These are phyloP conservation scores for Cyanodermella asteris DNA, from an alignment of 2,329 filamentous ascomycete genomes.

Conservation along the genomic window DNA sequence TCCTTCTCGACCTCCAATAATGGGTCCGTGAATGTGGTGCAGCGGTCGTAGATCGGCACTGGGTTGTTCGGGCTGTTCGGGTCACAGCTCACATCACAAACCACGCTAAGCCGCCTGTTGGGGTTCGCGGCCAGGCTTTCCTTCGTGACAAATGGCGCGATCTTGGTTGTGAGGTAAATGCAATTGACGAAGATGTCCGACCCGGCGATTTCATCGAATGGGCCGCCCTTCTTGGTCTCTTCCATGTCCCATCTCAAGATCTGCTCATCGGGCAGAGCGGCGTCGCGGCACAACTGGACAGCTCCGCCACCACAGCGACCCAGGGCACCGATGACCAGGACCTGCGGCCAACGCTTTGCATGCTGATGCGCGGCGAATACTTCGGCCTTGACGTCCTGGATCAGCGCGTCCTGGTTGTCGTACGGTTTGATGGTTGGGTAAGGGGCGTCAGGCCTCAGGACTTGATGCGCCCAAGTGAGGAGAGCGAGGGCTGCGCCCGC, in stretches of 20 bases:
- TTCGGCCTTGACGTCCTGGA: slow-evolving; percentile 50
- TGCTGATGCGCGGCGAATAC: slow-evolving; percentile 9
- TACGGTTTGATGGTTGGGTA: slow-evolving; percentile 43
- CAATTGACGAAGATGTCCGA: slow-evolving; percentile 56
- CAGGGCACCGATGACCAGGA: slow-evolving; percentile 62
- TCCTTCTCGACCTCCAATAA: slow-evolving; percentile 51
- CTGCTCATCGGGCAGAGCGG: slow-evolving; percentile 46
- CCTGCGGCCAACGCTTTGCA: slow-evolving; percentile 44
- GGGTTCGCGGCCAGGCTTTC: slow-evolving; percentile 45
- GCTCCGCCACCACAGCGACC: slow-evolving; percentile 65
- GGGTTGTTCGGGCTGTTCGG: slow-evolving; percentile 26
- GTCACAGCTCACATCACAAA: slow-evolving; percentile 47
- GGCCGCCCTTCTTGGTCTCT: slow-evolving; percentile 56
- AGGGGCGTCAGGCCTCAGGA: slow-evolving; percentile 43
- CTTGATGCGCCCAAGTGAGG: slow-evolving; percentile 66
- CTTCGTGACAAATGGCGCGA: slow-evolving; percentile 59
- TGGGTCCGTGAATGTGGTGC: slow-evolving; percentile 75
- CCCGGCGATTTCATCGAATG: slow-evolving; percentile 58
- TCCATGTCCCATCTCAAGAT: slow-evolving; percentile 58
- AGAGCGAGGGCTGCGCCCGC: slow-evolving; percentile 52
- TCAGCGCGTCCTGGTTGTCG: slow-evolving; percentile 51
- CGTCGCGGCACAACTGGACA: slow-evolving; percentile 54
- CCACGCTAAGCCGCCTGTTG: slow-evolving; percentile 52
- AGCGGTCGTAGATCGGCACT: slow-evolving; percentile 56
- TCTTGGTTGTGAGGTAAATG: slow-evolving; percentile 64